Evolutionary conservation across 75 land plant genomes (phyloP).

Genomic region (Adiantum capillusveneris): DNA sequence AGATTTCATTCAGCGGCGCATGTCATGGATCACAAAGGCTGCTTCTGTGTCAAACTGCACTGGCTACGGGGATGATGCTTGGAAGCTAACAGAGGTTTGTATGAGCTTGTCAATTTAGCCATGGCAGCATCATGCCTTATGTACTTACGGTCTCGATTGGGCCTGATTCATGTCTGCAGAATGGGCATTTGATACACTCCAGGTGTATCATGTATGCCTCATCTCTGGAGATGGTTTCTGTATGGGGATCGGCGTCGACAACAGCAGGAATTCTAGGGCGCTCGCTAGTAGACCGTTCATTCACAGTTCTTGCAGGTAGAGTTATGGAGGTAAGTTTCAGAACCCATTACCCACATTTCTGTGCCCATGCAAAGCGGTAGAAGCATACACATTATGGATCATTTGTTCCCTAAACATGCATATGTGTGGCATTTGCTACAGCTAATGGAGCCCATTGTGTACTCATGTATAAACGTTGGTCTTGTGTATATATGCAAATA

Average conservation of each 20-base stretch:
- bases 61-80: neutral
- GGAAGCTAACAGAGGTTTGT: constrained; percentile 15
- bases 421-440: neutral
- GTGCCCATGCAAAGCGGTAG: neutral
- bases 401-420: neutral
- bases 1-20: constrained; percentile 5
- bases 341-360: neutral
- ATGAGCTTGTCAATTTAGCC: too few relatives aligned
- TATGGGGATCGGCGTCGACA: constrained; percentile 73
- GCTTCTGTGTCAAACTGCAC: constrained; percentile 11
- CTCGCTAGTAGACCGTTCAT: constrained; percentile 15
- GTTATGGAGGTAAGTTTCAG: constrained; percentile 31
- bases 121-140: too few relatives aligned
- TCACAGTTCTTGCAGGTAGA: constrained; percentile 36
- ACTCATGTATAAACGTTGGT: too few relatives aligned
- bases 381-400: neutral
- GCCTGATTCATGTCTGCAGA: constrained; percentile 23
- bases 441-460: neutral
- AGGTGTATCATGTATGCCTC: constrained; percentile 48
- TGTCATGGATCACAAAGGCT: neutral
- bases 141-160: too few relatives aligned
- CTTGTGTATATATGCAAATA: too few relatives aligned
- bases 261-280: constrained; percentile 40
- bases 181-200: constrained; percentile 46
- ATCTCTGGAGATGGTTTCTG: constrained; percentile 40